Conservation (phyloP, 1,139 yeast genomes). For the Debaryomyces psychrophilus region DNA sequence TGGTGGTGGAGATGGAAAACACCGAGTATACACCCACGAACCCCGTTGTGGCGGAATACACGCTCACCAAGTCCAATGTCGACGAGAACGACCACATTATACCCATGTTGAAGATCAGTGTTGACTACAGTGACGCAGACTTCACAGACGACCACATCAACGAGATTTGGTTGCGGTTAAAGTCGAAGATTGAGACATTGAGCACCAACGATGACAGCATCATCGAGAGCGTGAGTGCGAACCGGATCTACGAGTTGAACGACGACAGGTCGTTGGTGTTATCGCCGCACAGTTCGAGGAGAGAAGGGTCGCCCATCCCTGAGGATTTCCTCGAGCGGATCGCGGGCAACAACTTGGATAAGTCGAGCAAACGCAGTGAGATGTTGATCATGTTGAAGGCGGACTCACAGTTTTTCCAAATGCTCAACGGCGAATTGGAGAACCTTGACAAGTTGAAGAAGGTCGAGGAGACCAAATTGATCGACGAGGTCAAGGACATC, state of each 20-base stretch:
- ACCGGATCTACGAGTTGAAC: conserved; percentile 20
- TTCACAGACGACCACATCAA: conserved; percentile 42
- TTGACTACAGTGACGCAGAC: conserved; percentile 36
- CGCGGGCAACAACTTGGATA: conserved; percentile 12
- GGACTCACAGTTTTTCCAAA: conserved; percentile 56
- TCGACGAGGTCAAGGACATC: conserved; percentile 46
- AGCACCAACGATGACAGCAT: conserved; percentile 24
- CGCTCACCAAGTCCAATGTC: conserved; percentile 34
- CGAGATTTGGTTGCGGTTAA: conserved; percentile 36
- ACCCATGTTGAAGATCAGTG: conserved; percentile 43
- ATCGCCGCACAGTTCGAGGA: conserved; percentile 14
- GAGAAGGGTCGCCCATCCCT: conserved; percentile 5
- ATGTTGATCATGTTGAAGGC: conserved; percentile 44
- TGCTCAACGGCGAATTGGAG: conserved; percentile 59
- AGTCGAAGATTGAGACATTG: conserved; percentile 34
- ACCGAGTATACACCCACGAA: conserved; percentile 39
- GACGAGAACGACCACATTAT: conserved; percentile 26
- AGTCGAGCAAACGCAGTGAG: conserved; percentile 19
- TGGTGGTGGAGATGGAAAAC: conserved; percentile 36
- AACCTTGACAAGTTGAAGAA: conserved; percentile 49
- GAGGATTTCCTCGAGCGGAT: conserved; percentile 2
- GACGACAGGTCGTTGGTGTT: conserved; percentile 18
- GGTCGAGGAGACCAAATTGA: conserved; percentile 49
- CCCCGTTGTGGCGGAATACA: conserved; percentile 49
- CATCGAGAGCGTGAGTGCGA: conserved; percentile 15